A percentile compares a stretch with the other conserved stretches of the same genome.
Conservation (phyloP, 2,329 filamentous ascomycete genomes). For the Colletotrichum viniferum region DNA sequence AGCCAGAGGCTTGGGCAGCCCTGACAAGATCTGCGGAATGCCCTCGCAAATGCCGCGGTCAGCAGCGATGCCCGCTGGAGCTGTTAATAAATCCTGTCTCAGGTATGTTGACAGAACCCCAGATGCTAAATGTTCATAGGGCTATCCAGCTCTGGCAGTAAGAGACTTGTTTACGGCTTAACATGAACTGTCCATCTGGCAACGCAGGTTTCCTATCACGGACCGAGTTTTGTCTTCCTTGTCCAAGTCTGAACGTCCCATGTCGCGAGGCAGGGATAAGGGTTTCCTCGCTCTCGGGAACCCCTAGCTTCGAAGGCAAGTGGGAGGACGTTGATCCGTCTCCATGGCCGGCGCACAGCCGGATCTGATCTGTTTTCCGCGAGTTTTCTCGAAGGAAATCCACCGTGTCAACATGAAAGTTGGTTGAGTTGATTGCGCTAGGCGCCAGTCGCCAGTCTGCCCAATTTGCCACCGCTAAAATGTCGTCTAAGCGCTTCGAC, state of each 20-base stretch:
- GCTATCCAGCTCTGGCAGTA: not conserved
- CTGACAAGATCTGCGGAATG: not conserved
- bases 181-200: not conserved
- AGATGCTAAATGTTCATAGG: not conserved
- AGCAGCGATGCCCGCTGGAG: not conserved
- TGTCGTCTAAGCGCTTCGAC: not conserved
- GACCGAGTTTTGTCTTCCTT: not conserved
- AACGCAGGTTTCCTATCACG: not conserved
- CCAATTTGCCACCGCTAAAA: not conserved
- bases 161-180: not conserved
- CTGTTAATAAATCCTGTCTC: not conserved
- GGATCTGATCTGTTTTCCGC: not conserved
- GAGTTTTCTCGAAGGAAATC: not conserved
- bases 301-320: not conserved
- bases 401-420: not conserved
- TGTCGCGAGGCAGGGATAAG: not conserved
- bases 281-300: not conserved
- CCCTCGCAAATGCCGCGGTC: constrained; percentile 13
- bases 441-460: not conserved
- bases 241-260: not conserved
- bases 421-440: not conserved
- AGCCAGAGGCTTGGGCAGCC: not conserved
- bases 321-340: constrained; percentile 3
- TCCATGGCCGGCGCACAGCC: not conserved
- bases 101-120: not conserved